These are phyloP conservation scores for Yamadazyma blattariae DNA, from an alignment of 1,139 yeast genomes.

Conservation along the genomic window DNA sequence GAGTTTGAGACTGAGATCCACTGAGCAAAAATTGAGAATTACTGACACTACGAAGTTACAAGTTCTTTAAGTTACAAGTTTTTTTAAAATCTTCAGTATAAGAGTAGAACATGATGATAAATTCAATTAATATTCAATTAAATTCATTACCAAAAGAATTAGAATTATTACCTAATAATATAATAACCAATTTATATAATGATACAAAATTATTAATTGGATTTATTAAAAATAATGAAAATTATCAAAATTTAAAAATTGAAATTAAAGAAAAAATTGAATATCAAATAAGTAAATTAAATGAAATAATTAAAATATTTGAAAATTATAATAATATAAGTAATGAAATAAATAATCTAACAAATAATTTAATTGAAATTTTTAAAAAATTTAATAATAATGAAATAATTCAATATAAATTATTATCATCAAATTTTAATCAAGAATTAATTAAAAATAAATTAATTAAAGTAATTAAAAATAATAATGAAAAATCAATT, in stretches of 20 bases:
- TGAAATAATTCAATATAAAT: constrained; percentile 41
- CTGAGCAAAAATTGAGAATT: too few species aligned
- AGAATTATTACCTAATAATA: constrained; percentile 26
- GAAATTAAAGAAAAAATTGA: constrained; percentile 18
- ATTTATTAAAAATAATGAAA: constrained; percentile 24
- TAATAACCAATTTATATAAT: constrained; percentile 24
- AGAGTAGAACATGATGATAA: too few species aligned
- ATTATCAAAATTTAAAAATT: constrained; percentile 19
- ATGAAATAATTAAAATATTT: constrained; percentile 22
- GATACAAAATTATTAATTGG: constrained; percentile 32
- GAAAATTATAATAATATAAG: constrained; percentile 25
- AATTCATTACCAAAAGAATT: constrained; percentile 14
- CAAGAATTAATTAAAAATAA: constrained; percentile 30
- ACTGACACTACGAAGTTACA: too few species aligned
- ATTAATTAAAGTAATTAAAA: constrained; percentile 24
- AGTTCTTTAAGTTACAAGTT: too few species aligned
- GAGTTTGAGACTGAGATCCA: too few species aligned
- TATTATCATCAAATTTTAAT: constrained; percentile 37
- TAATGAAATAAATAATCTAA: constrained; percentile 23
- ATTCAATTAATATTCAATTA: constrained; percentile 2
- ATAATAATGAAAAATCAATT: constrained; percentile 23
- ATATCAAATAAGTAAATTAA: constrained; percentile 20
- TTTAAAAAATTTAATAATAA: constrained; percentile 33
- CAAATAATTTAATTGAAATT: constrained; percentile 22
- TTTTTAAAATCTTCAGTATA: too few species aligned